A percentile compares a stretch with the other conserved stretches of the same genome.
Conservation (phyloP, 139 green algal genomes). For the Asterochloris sp. region DNA sequence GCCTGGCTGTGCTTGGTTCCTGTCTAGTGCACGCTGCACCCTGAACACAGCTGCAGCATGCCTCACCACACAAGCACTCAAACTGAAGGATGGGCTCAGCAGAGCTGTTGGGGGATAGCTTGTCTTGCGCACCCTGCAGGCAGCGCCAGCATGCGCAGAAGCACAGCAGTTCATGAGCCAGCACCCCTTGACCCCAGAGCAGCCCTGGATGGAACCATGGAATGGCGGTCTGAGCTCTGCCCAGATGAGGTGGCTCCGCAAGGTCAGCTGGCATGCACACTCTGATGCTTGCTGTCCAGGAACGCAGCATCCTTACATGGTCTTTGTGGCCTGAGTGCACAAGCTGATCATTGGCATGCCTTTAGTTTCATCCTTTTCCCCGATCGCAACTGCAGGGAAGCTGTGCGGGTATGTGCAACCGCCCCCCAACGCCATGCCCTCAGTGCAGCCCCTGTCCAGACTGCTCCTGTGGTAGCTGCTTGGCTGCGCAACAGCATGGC, state of each 20-base stretch:
- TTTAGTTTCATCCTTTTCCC: not conserved
- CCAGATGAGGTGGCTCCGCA: constrained; percentile 39
- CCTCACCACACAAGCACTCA: not conserved
- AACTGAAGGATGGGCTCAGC: not conserved
- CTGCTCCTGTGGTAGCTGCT: not conserved
- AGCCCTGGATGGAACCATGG: constrained; percentile 57
- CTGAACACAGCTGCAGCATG: not conserved
- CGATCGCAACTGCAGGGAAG: not conserved
- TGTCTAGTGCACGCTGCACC: not conserved
- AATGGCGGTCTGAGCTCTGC: constrained; percentile 53
- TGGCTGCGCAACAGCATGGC: too few species aligned
- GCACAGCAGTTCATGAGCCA: constrained; percentile 36
- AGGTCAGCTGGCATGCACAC: not conserved
- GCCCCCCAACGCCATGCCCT: not conserved
- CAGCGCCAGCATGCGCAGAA: constrained; percentile 32
- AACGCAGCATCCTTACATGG: too few species aligned
- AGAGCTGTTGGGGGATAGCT: not conserved
- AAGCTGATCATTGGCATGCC: not conserved
- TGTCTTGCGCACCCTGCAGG: not conserved
- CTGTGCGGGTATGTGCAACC: not conserved
- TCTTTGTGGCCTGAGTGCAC: not conserved
- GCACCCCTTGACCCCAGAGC: constrained; percentile 36
- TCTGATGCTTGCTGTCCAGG: not conserved
- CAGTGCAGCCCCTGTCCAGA: not conserved
- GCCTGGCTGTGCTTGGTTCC: not conserved